Conservation (phyloP, 768 basidiomycete genomes). For the Trametes sanguinea region DNA sequence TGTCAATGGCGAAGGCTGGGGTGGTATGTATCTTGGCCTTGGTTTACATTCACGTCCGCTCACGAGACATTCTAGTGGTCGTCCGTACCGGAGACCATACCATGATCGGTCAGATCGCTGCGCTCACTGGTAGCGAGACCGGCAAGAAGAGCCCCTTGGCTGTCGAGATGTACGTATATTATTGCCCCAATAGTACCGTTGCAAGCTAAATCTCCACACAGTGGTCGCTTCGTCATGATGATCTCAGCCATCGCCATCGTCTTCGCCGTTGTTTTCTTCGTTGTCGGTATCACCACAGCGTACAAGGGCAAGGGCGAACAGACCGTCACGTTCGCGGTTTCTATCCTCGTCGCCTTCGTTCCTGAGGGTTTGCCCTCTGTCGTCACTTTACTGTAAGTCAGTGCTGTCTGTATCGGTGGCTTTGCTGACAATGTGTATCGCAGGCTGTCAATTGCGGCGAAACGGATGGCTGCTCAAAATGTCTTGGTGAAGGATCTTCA, state of each 20-base stretch:
- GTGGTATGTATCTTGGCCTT: slow-evolving; percentile 42
- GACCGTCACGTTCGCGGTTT: slow-evolving; percentile 65
- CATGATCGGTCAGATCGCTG: slow-evolving; percentile 70
- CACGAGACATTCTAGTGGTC: slow-evolving; percentile 45
- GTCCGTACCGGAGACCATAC: slow-evolving; percentile 69
- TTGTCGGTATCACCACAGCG: slow-evolving; percentile 63
- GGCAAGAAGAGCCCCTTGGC: slow-evolving; percentile 69
- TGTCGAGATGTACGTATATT: slow-evolving; percentile 55
- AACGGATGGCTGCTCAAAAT: slow-evolving; percentile 70
- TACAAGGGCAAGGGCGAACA: slow-evolving; percentile 62
- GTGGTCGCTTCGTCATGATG: slow-evolving; percentile 60
- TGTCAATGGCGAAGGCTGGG: slow-evolving; percentile 74
- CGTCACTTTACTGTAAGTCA: slow-evolving; percentile 54
- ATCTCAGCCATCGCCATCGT: slow-evolving; percentile 62
- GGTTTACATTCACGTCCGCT: neutral
- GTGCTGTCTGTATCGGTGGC: neutral
- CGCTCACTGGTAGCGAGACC: slow-evolving; percentile 61
- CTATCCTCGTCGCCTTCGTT: slow-evolving; percentile 61
- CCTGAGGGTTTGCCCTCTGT: slow-evolving; percentile 67
- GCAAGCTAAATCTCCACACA: slow-evolving; percentile 26
- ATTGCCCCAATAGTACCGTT: slow-evolving; percentile 1
- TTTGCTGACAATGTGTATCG: neutral
- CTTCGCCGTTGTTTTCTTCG: slow-evolving; percentile 65
- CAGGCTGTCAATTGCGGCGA: slow-evolving; percentile 64
- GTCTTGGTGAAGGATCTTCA: slow-evolving; percentile 76